phyloP scores from a whole-genome alignment of 306 rosid genomes.

The Prunus davidiana region DNA sequence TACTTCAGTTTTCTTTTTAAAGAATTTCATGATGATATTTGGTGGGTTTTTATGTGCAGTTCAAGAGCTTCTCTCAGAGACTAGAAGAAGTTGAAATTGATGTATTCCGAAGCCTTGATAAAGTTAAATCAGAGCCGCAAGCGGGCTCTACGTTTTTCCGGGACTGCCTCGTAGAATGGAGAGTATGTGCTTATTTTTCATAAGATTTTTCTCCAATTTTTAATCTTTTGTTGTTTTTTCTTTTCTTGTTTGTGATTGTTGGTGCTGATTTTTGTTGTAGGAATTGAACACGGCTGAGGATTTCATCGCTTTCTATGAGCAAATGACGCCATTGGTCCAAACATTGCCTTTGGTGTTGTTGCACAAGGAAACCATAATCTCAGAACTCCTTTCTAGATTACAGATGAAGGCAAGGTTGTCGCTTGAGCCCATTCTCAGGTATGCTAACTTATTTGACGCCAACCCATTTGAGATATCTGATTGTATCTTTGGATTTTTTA shows the following conservation, averaged over 20 bases:
- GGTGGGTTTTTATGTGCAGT: constrained; percentile 39
- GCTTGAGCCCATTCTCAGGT: constrained; percentile 81
- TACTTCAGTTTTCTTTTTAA: neutral
- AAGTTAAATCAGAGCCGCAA: constrained; percentile 64
- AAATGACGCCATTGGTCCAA: constrained; percentile 60
- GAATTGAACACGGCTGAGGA: constrained; percentile 90
- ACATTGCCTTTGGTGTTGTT: constrained; percentile 68
- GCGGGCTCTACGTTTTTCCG: constrained; percentile 81
- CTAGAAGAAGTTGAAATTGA: constrained; percentile 65
- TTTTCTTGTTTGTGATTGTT: neutral
- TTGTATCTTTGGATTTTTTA: neutral
- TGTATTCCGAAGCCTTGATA: constrained; percentile 64
- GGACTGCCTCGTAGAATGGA: constrained; percentile 85
- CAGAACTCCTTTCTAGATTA: constrained; percentile 66
- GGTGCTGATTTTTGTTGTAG: constrained; percentile 29
- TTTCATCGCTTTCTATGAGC: constrained; percentile 76
- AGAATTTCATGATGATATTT: neutral
- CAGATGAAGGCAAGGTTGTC: constrained; percentile 79
- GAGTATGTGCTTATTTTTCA: constrained; percentile 43
- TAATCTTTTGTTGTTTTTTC: too few species aligned
- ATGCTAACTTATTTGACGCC: constrained; percentile 10
- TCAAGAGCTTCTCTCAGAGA: constrained; percentile 63
- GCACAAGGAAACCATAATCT: constrained; percentile 66
- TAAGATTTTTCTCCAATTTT: neutral
- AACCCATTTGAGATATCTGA: constrained; percentile 18